These are phyloP conservation scores for Oryza rufipogon DNA, from an alignment of 176 grass and related monocot genomes.

Conservation along the genomic window DNA sequence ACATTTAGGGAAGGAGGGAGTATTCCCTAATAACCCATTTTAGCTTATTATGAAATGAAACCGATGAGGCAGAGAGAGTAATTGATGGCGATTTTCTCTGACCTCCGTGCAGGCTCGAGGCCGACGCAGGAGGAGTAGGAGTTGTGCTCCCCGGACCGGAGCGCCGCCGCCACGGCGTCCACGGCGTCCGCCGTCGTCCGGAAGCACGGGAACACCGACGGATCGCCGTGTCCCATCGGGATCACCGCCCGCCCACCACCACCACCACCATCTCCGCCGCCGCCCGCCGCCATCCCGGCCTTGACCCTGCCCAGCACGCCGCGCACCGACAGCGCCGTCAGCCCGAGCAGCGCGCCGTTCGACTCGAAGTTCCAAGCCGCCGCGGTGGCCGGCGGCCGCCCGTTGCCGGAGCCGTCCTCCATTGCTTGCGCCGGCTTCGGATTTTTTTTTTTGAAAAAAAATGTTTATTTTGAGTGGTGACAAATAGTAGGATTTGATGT, in stretches of 20 bases:
- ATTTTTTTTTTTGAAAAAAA: no score
- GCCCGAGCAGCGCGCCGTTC: neutral
- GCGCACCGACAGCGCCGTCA: slow-evolving; percentile 53
- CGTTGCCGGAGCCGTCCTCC: neutral
- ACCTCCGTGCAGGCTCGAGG: slow-evolving; percentile 45
- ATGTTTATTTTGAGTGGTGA: no score
- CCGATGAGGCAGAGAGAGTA: neutral
- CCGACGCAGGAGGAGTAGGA: slow-evolving; percentile 44
- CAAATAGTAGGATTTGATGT: no score
- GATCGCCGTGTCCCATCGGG: slow-evolving; percentile 64
- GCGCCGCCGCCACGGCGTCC: slow-evolving; percentile 47
- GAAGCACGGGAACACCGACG: slow-evolving; percentile 65
- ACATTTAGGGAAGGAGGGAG: no score
- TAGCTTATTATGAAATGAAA: no score
- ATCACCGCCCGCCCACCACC: slow-evolving; percentile 19
- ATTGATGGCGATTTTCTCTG: neutral
- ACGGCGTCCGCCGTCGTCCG: neutral
- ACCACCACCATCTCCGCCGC: neutral
- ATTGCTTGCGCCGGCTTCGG: no score
- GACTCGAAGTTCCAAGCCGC: slow-evolving; percentile 47
- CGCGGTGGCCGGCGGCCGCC: neutral
- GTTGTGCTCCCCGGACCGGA: slow-evolving; percentile 50
- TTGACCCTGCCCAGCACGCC: slow-evolving; percentile 48
- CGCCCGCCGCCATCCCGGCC: slow-evolving; percentile 43
- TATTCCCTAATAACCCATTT: no score